Evolutionary conservation across 2,329 filamentous ascomycete species (phyloP), one percentile per base, ranked within the genome.

Genomic region (Neonectria sp.): DNA sequence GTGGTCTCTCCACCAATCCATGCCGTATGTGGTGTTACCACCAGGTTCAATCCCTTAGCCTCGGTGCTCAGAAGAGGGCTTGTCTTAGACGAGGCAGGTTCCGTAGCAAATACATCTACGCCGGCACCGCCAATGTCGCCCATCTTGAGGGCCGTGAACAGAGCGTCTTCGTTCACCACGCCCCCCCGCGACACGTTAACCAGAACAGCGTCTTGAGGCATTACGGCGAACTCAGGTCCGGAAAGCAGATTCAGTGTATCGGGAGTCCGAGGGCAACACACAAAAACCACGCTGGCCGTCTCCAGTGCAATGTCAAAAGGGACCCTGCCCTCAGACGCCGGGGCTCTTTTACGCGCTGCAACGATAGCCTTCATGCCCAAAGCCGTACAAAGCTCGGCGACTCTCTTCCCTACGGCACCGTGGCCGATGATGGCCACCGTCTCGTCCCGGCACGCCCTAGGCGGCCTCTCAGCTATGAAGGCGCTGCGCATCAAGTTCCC

Each of bases 81-180:
- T 7, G 17, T 21, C 17, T 7, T 21, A 4, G 17, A 7, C 4
- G 17, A n/a, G 82, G 70, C 51, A 75, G 80, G 11, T 78, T 76
- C 60, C 73, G 74, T 21, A 76, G 71, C 56, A 84, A 70, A 21
- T 8, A 59, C 56, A 24, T 60, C 59, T 11, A 31, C 45, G 8
- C 55, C 55, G 4, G 61, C 61, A 1, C 55, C 61, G 5, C 43
- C 51, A 37, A 64, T 64, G 29, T 33, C 35, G 7, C 48, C 29
- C 11, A 48, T 35, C 21, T 53, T 59, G 24, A 64, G 31, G 5
- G 61, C 61, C 7, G 35, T 15, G 1, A 55, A 33, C 37, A 64
- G 33, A 17, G 61, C 48, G 27, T 40, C 17, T 21, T 64, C 61
- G 40, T 45, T 12, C 13, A 64, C 48, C 13, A 64, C 31, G 11